Evolutionary conservation across 176 grass and related monocot species (phyloP).

Genomic region (Rhynchospora pubera): DNA sequence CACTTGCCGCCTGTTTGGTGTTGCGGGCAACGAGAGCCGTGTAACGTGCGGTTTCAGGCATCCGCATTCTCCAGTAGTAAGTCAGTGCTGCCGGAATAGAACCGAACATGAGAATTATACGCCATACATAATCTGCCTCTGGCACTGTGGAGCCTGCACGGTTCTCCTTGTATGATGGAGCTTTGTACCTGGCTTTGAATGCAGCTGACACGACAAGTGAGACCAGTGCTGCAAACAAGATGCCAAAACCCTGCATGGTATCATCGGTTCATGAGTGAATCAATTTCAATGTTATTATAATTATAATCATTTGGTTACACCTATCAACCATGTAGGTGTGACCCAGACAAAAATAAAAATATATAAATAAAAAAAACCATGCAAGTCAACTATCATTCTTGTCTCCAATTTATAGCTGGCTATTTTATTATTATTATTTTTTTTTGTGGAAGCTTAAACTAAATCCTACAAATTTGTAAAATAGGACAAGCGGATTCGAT

Average conservation of each 20-base stretch:
- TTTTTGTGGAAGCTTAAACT: not conserved
- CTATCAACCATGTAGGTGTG: too few relatives aligned
- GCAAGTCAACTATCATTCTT: too few relatives aligned
- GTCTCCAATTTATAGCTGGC: too few relatives aligned
- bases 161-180: conserved; percentile 27
- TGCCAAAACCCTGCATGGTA: conserved; percentile 65
- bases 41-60: conserved; percentile 89
- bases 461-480: not conserved
- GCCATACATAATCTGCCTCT: conserved; percentile 68
- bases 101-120: conserved; percentile 73
- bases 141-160: conserved; percentile 10
- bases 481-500: not conserved
- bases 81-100: conserved; percentile 43
- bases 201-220: conserved; percentile 35
- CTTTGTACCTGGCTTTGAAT: conserved; percentile 39
- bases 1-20: conserved; percentile 48
- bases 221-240: conserved; percentile 46
- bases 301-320: not conserved
- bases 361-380: too few relatives aligned
- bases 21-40: conserved; percentile 64
- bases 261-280: not conserved
- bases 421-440: too few relatives aligned
- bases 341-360: too few relatives aligned
- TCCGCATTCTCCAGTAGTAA: conserved; percentile 93
- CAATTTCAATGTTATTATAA: not conserved